Evolutionary conservation across 768 basidiomycete genomes (phyloP).

Genomic region (Lentinula boryana): DNA sequence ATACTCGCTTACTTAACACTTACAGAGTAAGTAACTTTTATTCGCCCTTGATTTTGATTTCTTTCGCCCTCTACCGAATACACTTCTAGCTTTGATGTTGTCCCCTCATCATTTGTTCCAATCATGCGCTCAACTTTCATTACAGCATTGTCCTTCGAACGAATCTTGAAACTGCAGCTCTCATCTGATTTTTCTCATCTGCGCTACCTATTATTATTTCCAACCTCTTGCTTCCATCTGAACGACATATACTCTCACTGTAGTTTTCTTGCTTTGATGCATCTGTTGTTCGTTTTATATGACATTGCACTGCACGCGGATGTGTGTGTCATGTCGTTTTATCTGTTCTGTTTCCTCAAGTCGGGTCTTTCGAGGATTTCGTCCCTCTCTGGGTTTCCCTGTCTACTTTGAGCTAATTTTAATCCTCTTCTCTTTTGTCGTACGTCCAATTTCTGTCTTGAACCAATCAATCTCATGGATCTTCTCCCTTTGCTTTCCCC

Average conservation of each 20-base stretch:
- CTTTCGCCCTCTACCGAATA: slow-evolving; percentile 17
- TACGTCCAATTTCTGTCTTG: slow-evolving; percentile 3
- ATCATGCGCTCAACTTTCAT: slow-evolving; percentile 25
- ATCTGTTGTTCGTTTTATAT: background rate
- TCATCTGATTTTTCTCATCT: slow-evolving; percentile 39
- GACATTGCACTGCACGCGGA: background rate
- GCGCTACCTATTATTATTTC: background rate
- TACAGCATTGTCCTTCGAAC: slow-evolving; percentile 63
- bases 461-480: slow-evolving; percentile 8
- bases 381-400: background rate
- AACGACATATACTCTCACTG: background rate
- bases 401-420: background rate
- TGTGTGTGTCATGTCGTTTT: too few species aligned
- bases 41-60: slow-evolving; percentile 11
- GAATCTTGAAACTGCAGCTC: slow-evolving; percentile 59
- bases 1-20: slow-evolving; percentile 10
- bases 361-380: background rate
- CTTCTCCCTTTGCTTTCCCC: slow-evolving; percentile 6
- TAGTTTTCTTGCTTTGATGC: too few species aligned
- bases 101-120: slow-evolving; percentile 11
- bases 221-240: background rate
- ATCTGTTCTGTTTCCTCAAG: background rate
- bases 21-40: slow-evolving; percentile 58
- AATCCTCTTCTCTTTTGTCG: background rate
- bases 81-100: slow-evolving; percentile 12